Percentiles rank a stretch among this genome's conserved stretches.
phyloP scores from a whole-genome alignment of 2,329 filamentous ascomycete species.

The Ceratocystis alfenasii region DNA sequence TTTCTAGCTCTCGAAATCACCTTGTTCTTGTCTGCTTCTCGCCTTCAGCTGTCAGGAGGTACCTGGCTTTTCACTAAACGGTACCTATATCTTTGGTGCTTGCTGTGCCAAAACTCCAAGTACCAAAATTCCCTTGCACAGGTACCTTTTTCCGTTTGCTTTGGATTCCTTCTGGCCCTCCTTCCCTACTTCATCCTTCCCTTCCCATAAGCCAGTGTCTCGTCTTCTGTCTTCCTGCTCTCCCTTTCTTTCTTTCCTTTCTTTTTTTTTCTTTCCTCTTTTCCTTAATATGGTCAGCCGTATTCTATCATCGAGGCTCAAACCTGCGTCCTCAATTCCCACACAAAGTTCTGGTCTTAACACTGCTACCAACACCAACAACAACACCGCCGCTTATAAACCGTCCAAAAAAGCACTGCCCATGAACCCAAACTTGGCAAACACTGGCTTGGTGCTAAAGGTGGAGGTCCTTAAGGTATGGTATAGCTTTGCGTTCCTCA shows the following conservation, averaged over 20 bases:
- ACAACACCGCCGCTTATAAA: not conserved
- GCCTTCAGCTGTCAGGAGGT: not conserved
- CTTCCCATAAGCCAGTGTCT: not conserved
- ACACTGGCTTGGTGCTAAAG: slow-evolving; percentile 41
- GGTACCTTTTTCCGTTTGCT: slow-evolving; percentile 1
- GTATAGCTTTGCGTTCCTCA: not conserved
- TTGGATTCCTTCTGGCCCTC: slow-evolving; percentile 10
- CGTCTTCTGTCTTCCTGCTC: slow-evolving; percentile 9
- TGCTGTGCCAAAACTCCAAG: not conserved
- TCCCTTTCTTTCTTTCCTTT: slow-evolving; percentile 17
- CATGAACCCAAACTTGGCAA: slow-evolving; percentile 38
- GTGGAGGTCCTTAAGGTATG: slow-evolving; percentile 42
- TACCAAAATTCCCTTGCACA: not conserved
- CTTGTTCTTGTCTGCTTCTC: not conserved
- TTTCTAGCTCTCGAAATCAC: slow-evolving; percentile 5
- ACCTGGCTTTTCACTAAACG: not conserved
- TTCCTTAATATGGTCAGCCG: slow-evolving; percentile 37
- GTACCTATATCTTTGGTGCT: not conserved
- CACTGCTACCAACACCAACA: not conserved
- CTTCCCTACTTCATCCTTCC: not conserved
- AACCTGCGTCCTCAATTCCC: slow-evolving; percentile 31
- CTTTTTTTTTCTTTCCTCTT: slow-evolving; percentile 15
- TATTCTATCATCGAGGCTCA: slow-evolving; percentile 44
- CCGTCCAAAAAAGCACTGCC: slow-evolving; percentile 14
- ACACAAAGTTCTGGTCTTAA: slow-evolving; percentile 38